Base-by-base conservation (phyloP, 345 rosid species). In the Hibiscus mutabilis region DNA sequence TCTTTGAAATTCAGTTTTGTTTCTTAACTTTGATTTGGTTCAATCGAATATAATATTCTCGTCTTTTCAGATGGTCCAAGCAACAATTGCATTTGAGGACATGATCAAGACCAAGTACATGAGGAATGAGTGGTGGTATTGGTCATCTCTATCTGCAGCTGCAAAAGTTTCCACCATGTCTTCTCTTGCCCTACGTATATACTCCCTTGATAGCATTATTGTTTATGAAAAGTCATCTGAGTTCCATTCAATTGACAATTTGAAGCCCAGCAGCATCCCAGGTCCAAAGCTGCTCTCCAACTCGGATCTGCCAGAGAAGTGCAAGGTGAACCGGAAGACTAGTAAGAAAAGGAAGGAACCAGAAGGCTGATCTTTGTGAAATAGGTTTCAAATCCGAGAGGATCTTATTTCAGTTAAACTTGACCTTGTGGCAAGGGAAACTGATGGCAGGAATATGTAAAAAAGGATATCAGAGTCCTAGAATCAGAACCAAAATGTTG, bases 41-140 rank as follows among this genome's bases (percentile, higher is more conserved):
- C 11, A 33, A 33, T 31, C 16, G n/a, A 33, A 63, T 1, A 68
- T 12, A 52, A 58, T 9, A 2, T 63, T 51, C 10, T 63, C 42
- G 44, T n/a, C 15, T 73, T 35, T 79, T 76, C 87, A 95, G 99
- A 87, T 95, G 90, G 85, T 95, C 76, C 99, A 89, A 79, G 96
- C 98, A 70, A 84, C 91, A 65, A 70, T 90, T 68, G 76, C 88
- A 75, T 79, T 95, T 73, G 99, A 92, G 84, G 96, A 92, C 81
- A 89, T 89, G 94, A 89, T 95, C 18, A 90, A 84, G 82, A 80
- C 90, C 3, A 90, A 86, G 75, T 88, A 77, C 75, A 75, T 95
- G 78, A 86, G 85, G 82, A 95, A 86, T 79, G 97, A 87, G 24
- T 92, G 99, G 99, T 95, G 99, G 99, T 90, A 92, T 77, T 92